Evolutionary conservation across 176 grass and related monocot genomes (phyloP).

Genomic region (Lolium perenne): DNA sequence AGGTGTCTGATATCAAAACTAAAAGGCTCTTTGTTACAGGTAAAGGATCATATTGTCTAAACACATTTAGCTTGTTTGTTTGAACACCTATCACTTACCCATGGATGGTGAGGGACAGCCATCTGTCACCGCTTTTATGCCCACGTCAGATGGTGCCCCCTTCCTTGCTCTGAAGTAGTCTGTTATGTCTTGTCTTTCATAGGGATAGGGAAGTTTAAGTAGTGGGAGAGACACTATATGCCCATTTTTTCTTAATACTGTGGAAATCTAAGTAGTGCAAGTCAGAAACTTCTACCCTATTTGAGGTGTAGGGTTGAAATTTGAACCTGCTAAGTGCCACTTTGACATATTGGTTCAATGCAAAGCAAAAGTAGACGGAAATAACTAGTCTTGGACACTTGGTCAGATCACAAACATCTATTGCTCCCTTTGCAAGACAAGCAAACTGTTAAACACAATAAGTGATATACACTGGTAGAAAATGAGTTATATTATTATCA

Average conservation of each 20-base stretch:
- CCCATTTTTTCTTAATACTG: neutral
- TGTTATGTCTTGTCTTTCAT: neutral
- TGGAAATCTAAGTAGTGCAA: neutral
- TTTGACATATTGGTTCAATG: slow-evolving; percentile 29
- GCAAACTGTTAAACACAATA: neutral
- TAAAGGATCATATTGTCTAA: slow-evolving; percentile 34
- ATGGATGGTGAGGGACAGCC: neutral
- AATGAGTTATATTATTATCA: slow-evolving; percentile 4
- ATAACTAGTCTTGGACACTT: neutral
- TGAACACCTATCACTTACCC: slow-evolving; percentile 29
- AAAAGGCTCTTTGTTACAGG: slow-evolving; percentile 97
- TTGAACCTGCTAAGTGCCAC: neutral
- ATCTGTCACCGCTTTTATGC: too few species aligned
- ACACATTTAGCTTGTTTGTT: slow-evolving; percentile 29
- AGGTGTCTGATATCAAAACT: slow-evolving; percentile 56
- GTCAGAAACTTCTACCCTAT: slow-evolving; percentile 18
- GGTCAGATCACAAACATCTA: neutral
- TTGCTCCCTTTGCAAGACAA: slow-evolving; percentile 7
- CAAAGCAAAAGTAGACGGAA: neutral
- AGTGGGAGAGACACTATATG: too few species aligned
- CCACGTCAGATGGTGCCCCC: neutral
- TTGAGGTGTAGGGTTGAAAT: slow-evolving; percentile 5
- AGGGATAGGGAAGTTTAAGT: neutral
- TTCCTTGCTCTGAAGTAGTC: slow-evolving; percentile 16
- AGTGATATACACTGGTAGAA: slow-evolving; percentile 15